Evolutionary conservation across 352 stramenopile genomes (phyloP).

Genomic region (Pythium insidiosum): DNA sequence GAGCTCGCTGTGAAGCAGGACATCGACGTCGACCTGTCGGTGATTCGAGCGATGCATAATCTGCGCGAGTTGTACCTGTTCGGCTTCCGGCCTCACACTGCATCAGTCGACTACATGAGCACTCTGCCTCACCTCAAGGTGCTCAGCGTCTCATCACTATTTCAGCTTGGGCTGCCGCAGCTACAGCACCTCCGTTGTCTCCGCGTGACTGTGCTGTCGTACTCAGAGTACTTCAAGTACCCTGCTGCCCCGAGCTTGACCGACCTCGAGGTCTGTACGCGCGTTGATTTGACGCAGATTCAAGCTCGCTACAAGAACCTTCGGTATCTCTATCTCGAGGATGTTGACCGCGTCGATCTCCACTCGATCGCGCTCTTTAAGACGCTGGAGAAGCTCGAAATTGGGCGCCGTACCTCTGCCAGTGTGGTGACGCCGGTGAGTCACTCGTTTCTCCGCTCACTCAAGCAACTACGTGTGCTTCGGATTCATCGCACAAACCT

Average conservation of each 20-base stretch:
- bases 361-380: constrained; percentile 15
- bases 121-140: constrained; percentile 8
- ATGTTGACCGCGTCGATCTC: constrained; percentile 10
- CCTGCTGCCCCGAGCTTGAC: constrained; percentile 6
- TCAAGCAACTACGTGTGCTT: constrained; percentile 11
- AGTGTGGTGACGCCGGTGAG: constrained; percentile 5
- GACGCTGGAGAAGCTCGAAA: constrained; percentile 14
- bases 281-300: constrained; percentile 12
- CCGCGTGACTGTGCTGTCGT: constrained; percentile 13
- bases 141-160: constrained; percentile 16
- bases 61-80: constrained; percentile 13
- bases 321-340: constrained; percentile 12
- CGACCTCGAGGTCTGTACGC: constrained; percentile 6
- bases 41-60: constrained; percentile 3
- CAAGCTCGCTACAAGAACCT: constrained; percentile 6
- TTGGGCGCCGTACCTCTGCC: constrained; percentile 5
- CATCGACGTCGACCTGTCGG: constrained; percentile 15
- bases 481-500: constrained; percentile 9
- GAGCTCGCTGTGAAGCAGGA: constrained; percentile 19
- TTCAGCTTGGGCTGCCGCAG: constrained; percentile 9
- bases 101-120: constrained; percentile 10
- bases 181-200: constrained; percentile 6
- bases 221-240: constrained; percentile 25
- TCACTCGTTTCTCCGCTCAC: constrained; percentile 14
- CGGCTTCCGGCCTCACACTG: constrained; percentile 13